A percentile compares a stretch with the other conserved stretches of the same genome.
These are phyloP conservation scores for Theobroma cacao DNA, from an alignment of 345 rosid species.

Conservation along the genomic window DNA sequence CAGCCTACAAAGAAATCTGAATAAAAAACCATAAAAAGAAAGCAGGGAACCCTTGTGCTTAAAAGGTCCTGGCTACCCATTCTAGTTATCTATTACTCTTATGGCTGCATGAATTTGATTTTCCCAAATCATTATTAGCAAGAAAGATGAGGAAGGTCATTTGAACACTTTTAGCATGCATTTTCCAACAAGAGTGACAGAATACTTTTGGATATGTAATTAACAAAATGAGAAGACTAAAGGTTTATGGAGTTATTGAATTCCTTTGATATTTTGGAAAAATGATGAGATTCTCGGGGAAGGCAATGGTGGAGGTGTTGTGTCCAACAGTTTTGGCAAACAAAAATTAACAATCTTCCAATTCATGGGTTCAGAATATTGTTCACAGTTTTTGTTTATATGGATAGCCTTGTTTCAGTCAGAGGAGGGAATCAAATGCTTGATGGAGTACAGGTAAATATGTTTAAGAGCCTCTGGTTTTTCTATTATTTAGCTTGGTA, in stretches of 20 bases:
- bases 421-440: background rate
- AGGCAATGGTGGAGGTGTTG: background rate
- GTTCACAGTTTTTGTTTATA: background rate
- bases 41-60: background rate
- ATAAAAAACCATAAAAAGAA: background rate
- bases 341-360: background rate
- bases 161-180: background rate
- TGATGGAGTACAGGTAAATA: slow-evolving; percentile 12
- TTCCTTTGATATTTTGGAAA: background rate
- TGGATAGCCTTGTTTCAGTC: slow-evolving; percentile 1
- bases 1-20: background rate
- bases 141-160: background rate
- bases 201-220: background rate
- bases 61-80: background rate
- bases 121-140: background rate
- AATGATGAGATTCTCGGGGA: background rate
- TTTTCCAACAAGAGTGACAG: background rate
- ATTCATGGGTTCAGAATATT: background rate
- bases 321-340: background rate
- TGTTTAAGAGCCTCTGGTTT: slow-evolving; percentile 1
- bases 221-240: background rate
- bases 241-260: background rate
- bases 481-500: background rate
- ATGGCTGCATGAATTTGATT: background rate
- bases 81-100: background rate